A percentile compares a stretch with the other conserved stretches of the same genome.
phyloP scores from a whole-genome alignment of 495 filamentous ascomycete species.

The Oleoguttula mirabilis region DNA sequence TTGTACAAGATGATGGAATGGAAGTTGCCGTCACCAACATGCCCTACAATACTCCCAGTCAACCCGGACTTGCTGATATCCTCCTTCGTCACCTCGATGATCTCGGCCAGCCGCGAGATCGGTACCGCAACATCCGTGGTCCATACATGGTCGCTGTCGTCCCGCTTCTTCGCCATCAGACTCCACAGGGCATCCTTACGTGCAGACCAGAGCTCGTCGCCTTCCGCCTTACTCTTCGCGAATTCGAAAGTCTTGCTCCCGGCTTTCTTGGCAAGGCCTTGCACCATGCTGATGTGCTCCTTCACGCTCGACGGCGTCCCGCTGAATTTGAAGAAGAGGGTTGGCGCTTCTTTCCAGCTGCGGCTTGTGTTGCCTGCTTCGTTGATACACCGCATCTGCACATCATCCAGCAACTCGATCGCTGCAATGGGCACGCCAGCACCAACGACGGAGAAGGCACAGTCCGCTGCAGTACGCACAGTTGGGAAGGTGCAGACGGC shows the following conservation, averaged over 20 bases:
- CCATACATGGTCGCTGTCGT: slow-evolving; percentile 58
- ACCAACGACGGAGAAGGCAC: slow-evolving; percentile 65
- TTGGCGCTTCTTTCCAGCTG: slow-evolving; percentile 66
- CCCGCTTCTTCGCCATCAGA: slow-evolving; percentile 48
- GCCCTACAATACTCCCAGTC: slow-evolving; percentile 62
- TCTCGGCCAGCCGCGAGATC: slow-evolving; percentile 55
- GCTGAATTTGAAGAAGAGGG: slow-evolving; percentile 90
- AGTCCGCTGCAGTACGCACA: slow-evolving; percentile 67
- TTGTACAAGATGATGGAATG: slow-evolving; percentile 68
- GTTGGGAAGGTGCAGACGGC: slow-evolving; percentile 71
- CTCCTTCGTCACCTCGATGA: slow-evolving; percentile 67
- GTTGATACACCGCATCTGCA: slow-evolving; percentile 92
- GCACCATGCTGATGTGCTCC: slow-evolving; percentile 68
- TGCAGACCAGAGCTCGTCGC: slow-evolving; percentile 72
- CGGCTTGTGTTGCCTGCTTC: slow-evolving; percentile 57
- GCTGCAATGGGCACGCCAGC: slow-evolving; percentile 75
- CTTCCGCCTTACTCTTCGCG: slow-evolving; percentile 55
- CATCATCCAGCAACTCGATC: slow-evolving; percentile 86
- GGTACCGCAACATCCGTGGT: slow-evolving; percentile 78
- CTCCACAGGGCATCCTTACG: slow-evolving; percentile 57
- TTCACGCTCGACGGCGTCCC: slow-evolving; percentile 64
- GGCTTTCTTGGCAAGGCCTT: slow-evolving; percentile 47
- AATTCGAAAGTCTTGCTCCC: slow-evolving; percentile 67
- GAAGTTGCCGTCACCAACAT: slow-evolving; percentile 79
- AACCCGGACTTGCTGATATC: slow-evolving; percentile 56